Evolutionary conservation across 2,329 filamentous ascomycete species (phyloP).

Genomic region (Xylariomycetidae sp.): DNA sequence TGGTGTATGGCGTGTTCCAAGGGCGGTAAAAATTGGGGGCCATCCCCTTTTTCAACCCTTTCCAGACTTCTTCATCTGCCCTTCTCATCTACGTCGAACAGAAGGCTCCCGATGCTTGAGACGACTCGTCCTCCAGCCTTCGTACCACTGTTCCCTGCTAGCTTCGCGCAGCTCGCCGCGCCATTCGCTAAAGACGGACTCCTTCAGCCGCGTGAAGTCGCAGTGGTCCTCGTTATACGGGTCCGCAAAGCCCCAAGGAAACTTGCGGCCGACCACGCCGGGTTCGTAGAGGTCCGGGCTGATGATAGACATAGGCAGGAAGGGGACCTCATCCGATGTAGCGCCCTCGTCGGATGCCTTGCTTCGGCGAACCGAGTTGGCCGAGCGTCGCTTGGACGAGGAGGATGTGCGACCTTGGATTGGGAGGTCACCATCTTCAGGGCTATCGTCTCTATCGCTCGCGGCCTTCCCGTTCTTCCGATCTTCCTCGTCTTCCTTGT

Average conservation of each 20-base stretch:
- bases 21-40: no score
- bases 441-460: slow-evolving; percentile 18
- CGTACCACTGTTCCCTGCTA: slow-evolving; percentile 90
- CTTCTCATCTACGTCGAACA: slow-evolving; percentile 31
- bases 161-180: slow-evolving; percentile 84
- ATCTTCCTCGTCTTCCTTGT: slow-evolving; percentile 23
- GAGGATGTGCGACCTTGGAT: slow-evolving; percentile 34
- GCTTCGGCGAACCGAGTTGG: slow-evolving; percentile 39
- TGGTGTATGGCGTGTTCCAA: no score
- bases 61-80: no score
- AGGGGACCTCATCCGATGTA: slow-evolving; percentile 54
- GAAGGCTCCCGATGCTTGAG: slow-evolving; percentile 49
- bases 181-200: slow-evolving; percentile 92
- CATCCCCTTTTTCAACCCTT: no score
- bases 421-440: slow-evolving; percentile 34
- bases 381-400: slow-evolving; percentile 42
- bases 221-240: slow-evolving; percentile 89
- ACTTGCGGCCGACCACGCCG: slow-evolving; percentile 74
- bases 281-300: slow-evolving; percentile 90
- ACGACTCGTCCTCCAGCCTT: slow-evolving; percentile 80
- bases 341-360: slow-evolving; percentile 40
- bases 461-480: slow-evolving; percentile 20
- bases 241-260: slow-evolving; percentile 96
- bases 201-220: slow-evolving; percentile 86
- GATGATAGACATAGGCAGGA: slow-evolving; percentile 86